These are phyloP conservation scores for Lumnitzera littorea DNA, from an alignment of 345 rosid species.

Conservation along the genomic window DNA sequence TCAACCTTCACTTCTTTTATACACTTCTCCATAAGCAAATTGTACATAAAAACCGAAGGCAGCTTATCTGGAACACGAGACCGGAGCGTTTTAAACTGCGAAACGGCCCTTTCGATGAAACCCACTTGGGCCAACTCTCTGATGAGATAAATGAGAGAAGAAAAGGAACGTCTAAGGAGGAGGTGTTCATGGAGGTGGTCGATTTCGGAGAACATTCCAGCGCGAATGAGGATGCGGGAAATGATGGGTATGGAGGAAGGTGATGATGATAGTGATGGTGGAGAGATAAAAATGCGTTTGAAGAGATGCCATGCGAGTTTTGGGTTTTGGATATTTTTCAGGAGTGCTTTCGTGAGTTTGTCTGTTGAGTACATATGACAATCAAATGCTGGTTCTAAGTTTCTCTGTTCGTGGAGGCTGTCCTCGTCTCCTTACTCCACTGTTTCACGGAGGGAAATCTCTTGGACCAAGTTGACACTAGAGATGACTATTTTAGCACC, in stretches of 20 bases:
- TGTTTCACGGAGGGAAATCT: too few relatives aligned
- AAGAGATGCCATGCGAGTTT: slow-evolving; percentile 78
- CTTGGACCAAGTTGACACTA: too few relatives aligned
- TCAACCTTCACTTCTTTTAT: slow-evolving; percentile 37
- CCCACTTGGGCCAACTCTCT: slow-evolving; percentile 43
- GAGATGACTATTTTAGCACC: too few relatives aligned
- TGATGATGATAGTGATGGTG: slow-evolving; percentile 10
- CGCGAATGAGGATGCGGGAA: slow-evolving; percentile 51
- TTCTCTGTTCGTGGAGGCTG: too few relatives aligned
- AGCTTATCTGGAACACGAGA: slow-evolving; percentile 34
- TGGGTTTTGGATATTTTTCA: slow-evolving; percentile 57
- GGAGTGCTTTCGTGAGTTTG: slow-evolving; percentile 50
- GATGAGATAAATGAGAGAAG: slow-evolving; percentile 38
- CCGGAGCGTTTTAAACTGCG: slow-evolving; percentile 52
- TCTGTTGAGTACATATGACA: slow-evolving; percentile 42
- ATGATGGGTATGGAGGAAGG: slow-evolving; percentile 43
- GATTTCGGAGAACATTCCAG: slow-evolving; percentile 60
- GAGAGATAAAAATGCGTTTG: slow-evolving; percentile 60
- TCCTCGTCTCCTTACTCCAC: too few relatives aligned
- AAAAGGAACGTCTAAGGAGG: slow-evolving; percentile 12
- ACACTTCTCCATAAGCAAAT: slow-evolving; percentile 48
- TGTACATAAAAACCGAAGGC: slow-evolving; percentile 50
- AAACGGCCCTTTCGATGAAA: slow-evolving; percentile 38
- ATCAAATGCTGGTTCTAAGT: neutral
- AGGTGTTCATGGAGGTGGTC: slow-evolving; percentile 55